Evolutionary conservation across 441 rosid species (phyloP), one percentile per base, ranked within the genome.

Genomic region (Geranium incanum): DNA sequence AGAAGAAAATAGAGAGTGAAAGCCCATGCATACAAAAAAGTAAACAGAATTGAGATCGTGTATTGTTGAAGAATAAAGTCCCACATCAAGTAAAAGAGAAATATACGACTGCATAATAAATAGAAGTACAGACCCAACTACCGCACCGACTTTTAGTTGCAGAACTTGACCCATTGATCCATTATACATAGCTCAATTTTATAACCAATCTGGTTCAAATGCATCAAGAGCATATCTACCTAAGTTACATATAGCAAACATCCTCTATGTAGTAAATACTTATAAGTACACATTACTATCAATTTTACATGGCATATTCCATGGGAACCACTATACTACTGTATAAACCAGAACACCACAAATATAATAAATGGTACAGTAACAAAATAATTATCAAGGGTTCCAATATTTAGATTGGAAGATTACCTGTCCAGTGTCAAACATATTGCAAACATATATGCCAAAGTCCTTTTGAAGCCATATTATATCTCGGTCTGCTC

Each of bases 391-490:
- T 60, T 11, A 60, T 13, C 2, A 19, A 63, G 33, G 1, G 18
- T 63, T 63, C 38, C 38, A 63, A 11, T 4, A 15, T 33, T 28
- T n/a, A 28, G 67, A 63, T 28, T 28, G 13, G 16, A 4, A 28
- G 8, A 75, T 68, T 70, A 95, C 99, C 99, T 92, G 97, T 84
- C 97, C 98, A 48, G 99, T 92, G 81, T 92, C 99, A 82, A 95
- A 95, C 83, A 95, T 80, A 80, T 95, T 95, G 89, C 98, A 92
- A 37, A 92, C 66, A 70, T 95, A 92, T 83, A 95, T 90, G 80
- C 98, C 97, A 66, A 95, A 95, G 82, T 92, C 98, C 77, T 88
- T 83, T 78, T 95, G 98, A 79, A 95, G 97, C 98, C 99, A 95
- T 33, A 88, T 37, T 70, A 95, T 82, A 84, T 95, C 99, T 23